A percentile compares a stretch with the other conserved stretches of the same genome.
phyloP scores from a whole-genome alignment of 1,139 yeast species.

The Meyerozyma sp. region DNA sequence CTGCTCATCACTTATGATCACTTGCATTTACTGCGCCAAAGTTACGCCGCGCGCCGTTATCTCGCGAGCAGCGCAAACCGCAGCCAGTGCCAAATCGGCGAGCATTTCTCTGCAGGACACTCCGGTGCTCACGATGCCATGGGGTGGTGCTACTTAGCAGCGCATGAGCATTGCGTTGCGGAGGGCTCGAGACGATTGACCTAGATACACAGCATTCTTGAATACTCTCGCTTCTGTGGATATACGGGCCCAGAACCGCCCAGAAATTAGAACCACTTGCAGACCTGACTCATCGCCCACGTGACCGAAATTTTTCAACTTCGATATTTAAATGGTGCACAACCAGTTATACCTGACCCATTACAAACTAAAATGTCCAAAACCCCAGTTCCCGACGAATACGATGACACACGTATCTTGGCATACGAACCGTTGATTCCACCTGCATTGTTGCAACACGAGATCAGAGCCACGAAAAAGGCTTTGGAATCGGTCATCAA shows the following conservation, averaged over 20 bases:
- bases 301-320: constrained; percentile 1
- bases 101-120: background rate
- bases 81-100: too few species aligned
- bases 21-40: background rate
- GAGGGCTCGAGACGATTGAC: background rate
- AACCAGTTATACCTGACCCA: background rate
- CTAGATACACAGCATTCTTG: background rate
- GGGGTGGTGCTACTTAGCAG: background rate
- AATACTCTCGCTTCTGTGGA: background rate
- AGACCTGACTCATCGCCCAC: background rate
- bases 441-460: constrained; percentile 79
- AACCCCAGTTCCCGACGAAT: constrained; percentile 63
- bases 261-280: background rate
- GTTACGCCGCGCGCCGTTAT: background rate
- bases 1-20: background rate
- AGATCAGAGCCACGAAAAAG: constrained; percentile 60
- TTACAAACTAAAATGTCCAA: constrained; percentile 20
- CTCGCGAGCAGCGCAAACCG: background rate
- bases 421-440: constrained; percentile 91
- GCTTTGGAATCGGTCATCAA: constrained; percentile 64
- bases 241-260: background rate
- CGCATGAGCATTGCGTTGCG: too few species aligned
- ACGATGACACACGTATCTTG: constrained; percentile 82
- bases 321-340: background rate
- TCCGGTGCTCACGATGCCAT: background rate